Evolutionary conservation across 129 eudicot species (phyloP).

Genomic region (Glebionis coronaria): DNA sequence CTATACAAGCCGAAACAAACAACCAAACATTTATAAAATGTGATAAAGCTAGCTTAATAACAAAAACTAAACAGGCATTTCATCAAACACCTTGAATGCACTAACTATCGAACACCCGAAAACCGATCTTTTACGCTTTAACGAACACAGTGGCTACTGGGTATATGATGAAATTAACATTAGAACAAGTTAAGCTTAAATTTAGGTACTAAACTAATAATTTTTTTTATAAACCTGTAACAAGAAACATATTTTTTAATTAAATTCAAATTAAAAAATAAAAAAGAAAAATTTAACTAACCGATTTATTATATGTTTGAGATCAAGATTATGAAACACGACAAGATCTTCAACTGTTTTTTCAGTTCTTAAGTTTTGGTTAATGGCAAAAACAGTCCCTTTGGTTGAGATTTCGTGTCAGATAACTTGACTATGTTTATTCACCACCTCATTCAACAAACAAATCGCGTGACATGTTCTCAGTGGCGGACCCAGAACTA

Average conservation of each 20-base stretch:
- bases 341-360: too few species aligned
- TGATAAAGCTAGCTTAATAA: background rate
- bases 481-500: too few species aligned
- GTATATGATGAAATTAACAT: constrained; percentile 5
- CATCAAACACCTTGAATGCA: constrained; percentile 24
- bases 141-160: background rate
- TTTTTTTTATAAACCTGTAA: constrained; percentile 22
- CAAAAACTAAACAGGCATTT: constrained; percentile 18
- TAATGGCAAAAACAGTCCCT: background rate
- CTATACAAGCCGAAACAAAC: too few species aligned
- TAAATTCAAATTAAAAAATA: background rate
- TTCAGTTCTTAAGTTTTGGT: background rate
- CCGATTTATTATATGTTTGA: constrained; percentile 6
- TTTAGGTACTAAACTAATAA: background rate
- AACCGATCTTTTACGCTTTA: background rate
- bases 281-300: constrained; percentile 12
- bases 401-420: too few species aligned
- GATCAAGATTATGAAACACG: constrained; percentile 5
- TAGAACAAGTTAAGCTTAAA: background rate
- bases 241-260: constrained; percentile 5
- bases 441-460: too few species aligned
- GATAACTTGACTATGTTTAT: too few species aligned
- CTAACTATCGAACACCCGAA: background rate
- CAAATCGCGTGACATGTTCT: too few species aligned
- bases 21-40: too few species aligned